Evolutionary conservation across 2,329 filamentous ascomycete species (phyloP).

Genomic region (Massarina eburnea): DNA sequence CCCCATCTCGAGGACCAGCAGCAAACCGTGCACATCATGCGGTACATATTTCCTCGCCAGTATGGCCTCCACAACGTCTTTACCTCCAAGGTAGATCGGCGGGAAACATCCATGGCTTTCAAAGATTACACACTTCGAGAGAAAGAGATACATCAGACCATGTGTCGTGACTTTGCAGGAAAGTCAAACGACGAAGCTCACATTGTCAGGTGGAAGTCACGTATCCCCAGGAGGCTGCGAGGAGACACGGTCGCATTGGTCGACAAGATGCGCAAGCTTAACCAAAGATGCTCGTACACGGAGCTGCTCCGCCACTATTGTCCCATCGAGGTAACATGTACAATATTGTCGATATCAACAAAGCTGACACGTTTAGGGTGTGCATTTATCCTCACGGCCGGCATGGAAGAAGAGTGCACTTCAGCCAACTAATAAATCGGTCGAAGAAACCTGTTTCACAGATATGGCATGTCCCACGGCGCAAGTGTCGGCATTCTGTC

Average conservation of each 20-base stretch:
- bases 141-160: slow-evolving; percentile 65
- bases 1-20: slow-evolving; percentile 49
- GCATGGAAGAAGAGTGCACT: slow-evolving; percentile 26
- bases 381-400: slow-evolving; percentile 28
- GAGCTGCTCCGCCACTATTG: slow-evolving; percentile 81
- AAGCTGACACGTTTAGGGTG: slow-evolving; percentile 23
- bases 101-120: slow-evolving; percentile 70
- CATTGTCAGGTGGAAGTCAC: slow-evolving; percentile 38
- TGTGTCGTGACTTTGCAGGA: slow-evolving; percentile 22
- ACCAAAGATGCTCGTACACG: slow-evolving; percentile 76
- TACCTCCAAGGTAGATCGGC: slow-evolving; percentile 65
- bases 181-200: slow-evolving; percentile 18
- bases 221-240: slow-evolving; percentile 67
- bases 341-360: background rate
- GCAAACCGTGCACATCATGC: slow-evolving; percentile 73
- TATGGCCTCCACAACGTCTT: slow-evolving; percentile 94
- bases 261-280: slow-evolving; percentile 67
- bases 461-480: slow-evolving; percentile 67
- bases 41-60: slow-evolving; percentile 91
- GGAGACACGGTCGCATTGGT: slow-evolving; percentile 63
- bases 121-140: slow-evolving; percentile 87
- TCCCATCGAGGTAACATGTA: slow-evolving; percentile 48
- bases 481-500: slow-evolving; percentile 83
- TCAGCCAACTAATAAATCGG: slow-evolving; percentile 16
- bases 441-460: slow-evolving; percentile 51